These are phyloP conservation scores for Ajuga reptans DNA, from an alignment of 305 asterid species.

Conservation along the genomic window DNA sequence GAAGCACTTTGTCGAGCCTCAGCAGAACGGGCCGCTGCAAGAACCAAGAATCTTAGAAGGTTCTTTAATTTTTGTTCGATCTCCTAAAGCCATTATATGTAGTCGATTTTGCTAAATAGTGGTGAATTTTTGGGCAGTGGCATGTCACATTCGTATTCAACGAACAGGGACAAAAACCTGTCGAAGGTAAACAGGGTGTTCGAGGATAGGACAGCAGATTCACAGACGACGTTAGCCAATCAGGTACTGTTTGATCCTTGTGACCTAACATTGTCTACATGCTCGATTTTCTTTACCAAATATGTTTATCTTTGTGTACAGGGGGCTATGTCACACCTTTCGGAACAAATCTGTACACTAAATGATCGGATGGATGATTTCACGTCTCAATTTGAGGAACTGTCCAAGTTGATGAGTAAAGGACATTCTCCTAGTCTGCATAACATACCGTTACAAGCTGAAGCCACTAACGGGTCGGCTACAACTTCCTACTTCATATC, in stretches of 20 bases:
- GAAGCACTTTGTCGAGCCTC: constrained; percentile 80
- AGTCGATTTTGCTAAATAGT: no score
- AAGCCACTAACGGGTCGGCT: constrained; percentile 69
- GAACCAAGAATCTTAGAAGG: constrained; percentile 62
- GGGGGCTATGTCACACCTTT: constrained; percentile 68
- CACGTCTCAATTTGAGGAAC: constrained; percentile 65
- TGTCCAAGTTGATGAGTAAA: constrained; percentile 52
- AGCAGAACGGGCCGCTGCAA: constrained; percentile 48
- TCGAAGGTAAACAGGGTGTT: constrained; percentile 41
- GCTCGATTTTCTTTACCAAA: neutral
- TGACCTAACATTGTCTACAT: neutral
- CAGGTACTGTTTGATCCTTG: constrained; percentile 30
- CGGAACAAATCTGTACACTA: constrained; percentile 84
- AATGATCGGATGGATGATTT: constrained; percentile 90
- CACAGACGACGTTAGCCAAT: constrained; percentile 37
- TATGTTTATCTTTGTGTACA: constrained; percentile 11
- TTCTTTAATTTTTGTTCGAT: neutral
- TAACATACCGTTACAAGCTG: constrained; percentile 45
- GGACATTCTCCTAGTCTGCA: constrained; percentile 45
- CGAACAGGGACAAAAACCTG: constrained; percentile 51
- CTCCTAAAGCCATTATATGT: no score
- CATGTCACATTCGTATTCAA: constrained; percentile 80
- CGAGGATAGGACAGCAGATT: constrained; percentile 48
- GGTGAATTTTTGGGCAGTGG: constrained; percentile 43
- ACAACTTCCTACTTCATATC: constrained; percentile 85